A percentile compares a stretch with the other conserved stretches of the same genome.
phyloP scores from a whole-genome alignment of 2,329 filamentous ascomycete species.

The Microdochium nivale region DNA sequence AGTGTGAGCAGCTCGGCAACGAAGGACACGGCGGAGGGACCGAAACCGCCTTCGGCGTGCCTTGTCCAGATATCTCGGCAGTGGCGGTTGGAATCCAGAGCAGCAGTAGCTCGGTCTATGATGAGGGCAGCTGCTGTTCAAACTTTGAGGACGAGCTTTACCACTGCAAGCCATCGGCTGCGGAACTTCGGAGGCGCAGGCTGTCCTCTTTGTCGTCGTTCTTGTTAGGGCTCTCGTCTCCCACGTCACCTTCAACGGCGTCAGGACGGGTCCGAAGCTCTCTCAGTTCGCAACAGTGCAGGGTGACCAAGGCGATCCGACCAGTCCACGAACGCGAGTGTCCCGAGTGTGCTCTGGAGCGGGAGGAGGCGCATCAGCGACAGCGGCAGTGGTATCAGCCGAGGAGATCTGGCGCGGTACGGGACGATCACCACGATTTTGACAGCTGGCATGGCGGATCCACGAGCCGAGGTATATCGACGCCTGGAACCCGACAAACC shows the following conservation, averaged over 20 bases:
- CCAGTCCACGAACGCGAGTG: neutral
- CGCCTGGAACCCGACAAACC: no score
- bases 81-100: no score
- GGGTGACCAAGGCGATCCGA: neutral
- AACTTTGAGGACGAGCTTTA: neutral
- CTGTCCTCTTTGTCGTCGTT: neutral
- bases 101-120: no score
- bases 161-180: neutral
- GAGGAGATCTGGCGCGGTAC: neutral
- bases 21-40: neutral
- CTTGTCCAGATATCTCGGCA: no score
- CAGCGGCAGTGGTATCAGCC: neutral
- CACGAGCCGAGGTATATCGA: no score
- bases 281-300: neutral
- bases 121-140: neutral
- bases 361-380: neutral
- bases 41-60: no score
- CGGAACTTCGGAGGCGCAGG: neutral
- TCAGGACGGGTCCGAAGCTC: neutral
- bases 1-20: conserved; percentile 13
- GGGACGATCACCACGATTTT: neutral
- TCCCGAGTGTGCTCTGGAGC: neutral
- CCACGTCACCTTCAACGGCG: neutral
- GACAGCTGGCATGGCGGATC: no score
- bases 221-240: neutral